Conservation (phyloP, 192 early-diverging fungal genomes). For the Allomyces arbusculus region DNA sequence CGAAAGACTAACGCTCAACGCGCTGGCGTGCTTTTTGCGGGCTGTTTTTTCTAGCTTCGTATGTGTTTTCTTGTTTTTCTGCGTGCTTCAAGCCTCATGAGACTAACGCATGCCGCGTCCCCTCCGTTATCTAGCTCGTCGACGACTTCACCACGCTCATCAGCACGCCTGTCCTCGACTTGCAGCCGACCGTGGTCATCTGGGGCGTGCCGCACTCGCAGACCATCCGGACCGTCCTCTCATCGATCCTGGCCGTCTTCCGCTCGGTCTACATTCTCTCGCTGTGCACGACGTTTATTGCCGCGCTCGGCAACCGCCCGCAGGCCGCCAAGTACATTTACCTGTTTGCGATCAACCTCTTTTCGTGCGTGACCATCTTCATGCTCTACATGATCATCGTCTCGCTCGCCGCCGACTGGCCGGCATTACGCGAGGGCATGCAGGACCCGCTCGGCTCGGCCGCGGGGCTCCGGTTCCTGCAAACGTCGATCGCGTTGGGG, state of each 20-base stretch:
- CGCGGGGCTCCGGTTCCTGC: constrained; percentile 20
- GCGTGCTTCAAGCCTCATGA: too few relatives aligned
- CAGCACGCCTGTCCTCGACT: too few relatives aligned
- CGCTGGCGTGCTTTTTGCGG: too few relatives aligned
- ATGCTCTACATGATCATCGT: constrained; percentile 13
- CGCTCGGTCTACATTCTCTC: constrained; percentile 28
- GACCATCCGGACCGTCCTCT: constrained; percentile 20
- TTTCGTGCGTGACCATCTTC: constrained; percentile 6
- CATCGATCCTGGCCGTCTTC: constrained; percentile 13
- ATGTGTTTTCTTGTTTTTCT: too few relatives aligned
- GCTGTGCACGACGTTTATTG: constrained; percentile 23
- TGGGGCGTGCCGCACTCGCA: constrained; percentile 20
- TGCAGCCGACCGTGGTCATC: not conserved
- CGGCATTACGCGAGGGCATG: constrained; percentile 1
- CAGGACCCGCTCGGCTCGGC: constrained; percentile 7
- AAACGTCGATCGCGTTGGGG: constrained; percentile 28
- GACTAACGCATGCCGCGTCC: too few relatives aligned
- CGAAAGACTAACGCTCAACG: too few relatives aligned
- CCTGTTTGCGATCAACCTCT: constrained; percentile 6
- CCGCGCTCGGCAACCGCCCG: constrained; percentile 19
- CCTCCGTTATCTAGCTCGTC: constrained; percentile 10
- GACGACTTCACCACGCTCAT: constrained; percentile 7
- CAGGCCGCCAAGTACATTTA: constrained; percentile 3
- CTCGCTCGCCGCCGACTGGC: constrained; percentile 8
- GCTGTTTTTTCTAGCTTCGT: too few relatives aligned